A percentile compares a stretch with the other conserved stretches of the same genome.
phyloP scores from a whole-genome alignment of 176 grass and related monocot genomes.

The Themeda triandra region DNA sequence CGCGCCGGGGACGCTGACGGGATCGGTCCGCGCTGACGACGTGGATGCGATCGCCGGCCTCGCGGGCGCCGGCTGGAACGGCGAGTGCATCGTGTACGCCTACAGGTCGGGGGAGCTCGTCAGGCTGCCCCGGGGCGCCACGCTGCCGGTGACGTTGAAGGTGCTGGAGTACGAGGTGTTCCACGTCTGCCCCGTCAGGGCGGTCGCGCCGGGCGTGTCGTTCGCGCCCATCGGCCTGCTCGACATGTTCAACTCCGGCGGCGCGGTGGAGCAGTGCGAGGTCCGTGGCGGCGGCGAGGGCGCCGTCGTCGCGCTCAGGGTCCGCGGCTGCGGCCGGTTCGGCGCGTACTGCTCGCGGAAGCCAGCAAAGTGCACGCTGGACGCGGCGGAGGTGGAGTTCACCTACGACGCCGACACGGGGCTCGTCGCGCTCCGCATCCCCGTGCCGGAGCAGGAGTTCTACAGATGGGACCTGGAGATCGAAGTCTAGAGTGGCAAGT shows the following conservation, averaged over 20 bases:
- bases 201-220: constrained; percentile 10
- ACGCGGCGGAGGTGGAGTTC: constrained; percentile 46
- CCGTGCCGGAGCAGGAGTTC: constrained; percentile 59
- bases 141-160: constrained; percentile 61
- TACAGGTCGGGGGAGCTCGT: constrained; percentile 48
- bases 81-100: constrained; percentile 47
- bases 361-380: constrained; percentile 40
- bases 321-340: constrained; percentile 68
- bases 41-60: constrained; percentile 44
- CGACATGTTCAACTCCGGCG: constrained; percentile 86
- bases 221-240: constrained; percentile 69
- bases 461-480: constrained; percentile 66
- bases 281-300: neutral
- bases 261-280: constrained; percentile 60
- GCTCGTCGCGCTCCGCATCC: constrained; percentile 49
- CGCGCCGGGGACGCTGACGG: constrained; percentile 53
- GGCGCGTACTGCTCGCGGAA: constrained; percentile 54
- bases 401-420: constrained; percentile 43
- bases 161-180: constrained; percentile 72
- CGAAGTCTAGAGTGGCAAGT: neutral
- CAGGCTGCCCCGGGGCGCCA: constrained; percentile 43
- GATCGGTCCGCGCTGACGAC: constrained; percentile 34
- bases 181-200: constrained; percentile 43
- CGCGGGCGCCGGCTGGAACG: constrained; percentile 34
- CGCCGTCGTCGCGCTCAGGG: constrained; percentile 18